Conservation (phyloP, 148 eudicot genomes). For the Heliosperma pusillum region DNA sequence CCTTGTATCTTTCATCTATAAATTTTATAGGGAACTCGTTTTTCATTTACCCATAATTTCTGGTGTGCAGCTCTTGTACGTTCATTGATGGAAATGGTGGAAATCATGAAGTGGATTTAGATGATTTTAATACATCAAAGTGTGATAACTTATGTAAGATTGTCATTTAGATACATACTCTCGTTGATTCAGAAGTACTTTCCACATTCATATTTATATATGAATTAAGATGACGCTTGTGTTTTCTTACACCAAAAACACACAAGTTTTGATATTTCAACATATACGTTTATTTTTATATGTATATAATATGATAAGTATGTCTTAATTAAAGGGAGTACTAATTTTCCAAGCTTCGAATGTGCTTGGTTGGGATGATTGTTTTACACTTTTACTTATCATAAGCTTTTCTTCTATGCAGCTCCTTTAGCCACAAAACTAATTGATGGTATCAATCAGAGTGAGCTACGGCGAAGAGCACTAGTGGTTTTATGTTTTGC, state of each 20-base stretch:
- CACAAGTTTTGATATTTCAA: no score
- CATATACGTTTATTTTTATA: no score
- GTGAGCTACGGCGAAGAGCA: slow-evolving; percentile 77
- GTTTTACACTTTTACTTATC: neutral
- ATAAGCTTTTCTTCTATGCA: slow-evolving; percentile 28
- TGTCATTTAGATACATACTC: slow-evolving; percentile 10
- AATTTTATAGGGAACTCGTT: neutral
- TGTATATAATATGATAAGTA: neutral
- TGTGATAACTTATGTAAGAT: slow-evolving; percentile 68
- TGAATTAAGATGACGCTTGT: no score
- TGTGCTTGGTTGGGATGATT: neutral
- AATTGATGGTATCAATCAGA: slow-evolving; percentile 87
- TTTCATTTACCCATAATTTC: neutral
- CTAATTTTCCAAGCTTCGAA: neutral
- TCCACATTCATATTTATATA: neutral
- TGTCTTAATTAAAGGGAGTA: neutral
- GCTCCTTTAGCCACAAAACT: slow-evolving; percentile 68
- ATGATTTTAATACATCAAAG: slow-evolving; percentile 56
- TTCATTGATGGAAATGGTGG: slow-evolving; percentile 58
- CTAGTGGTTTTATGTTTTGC: slow-evolving; percentile 63
- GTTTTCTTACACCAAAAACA: no score
- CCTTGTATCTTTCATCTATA: neutral
- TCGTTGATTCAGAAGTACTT: neutral
- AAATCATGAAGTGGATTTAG: slow-evolving; percentile 54
- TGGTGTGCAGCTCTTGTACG: slow-evolving; percentile 57